phyloP scores from a whole-genome alignment of 148 eudicot genomes.

The Rhododendron griersonianum region DNA sequence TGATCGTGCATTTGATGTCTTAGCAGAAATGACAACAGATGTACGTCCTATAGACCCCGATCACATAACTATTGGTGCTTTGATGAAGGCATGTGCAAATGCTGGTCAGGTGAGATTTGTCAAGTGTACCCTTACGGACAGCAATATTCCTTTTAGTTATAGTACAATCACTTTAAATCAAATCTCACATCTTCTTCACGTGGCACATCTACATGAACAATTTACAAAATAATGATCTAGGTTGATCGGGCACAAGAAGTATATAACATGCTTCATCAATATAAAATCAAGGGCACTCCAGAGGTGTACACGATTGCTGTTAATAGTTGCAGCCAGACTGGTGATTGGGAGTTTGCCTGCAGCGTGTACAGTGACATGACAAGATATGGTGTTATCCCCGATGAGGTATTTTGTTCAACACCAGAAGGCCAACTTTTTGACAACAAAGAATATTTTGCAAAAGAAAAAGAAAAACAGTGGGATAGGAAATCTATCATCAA shows the following conservation, averaged over 20 bases:
- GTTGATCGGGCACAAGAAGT: conserved; percentile 75
- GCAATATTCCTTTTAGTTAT: conserved; percentile 2
- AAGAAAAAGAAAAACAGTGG: not conserved
- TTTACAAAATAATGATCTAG: conserved; percentile 28
- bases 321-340: conserved; percentile 74
- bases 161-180: not conserved
- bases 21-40: conserved; percentile 85
- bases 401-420: conserved; percentile 54
- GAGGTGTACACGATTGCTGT: conserved; percentile 96
- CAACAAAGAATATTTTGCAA: not conserved
- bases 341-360: conserved; percentile 97
- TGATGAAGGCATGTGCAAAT: conserved; percentile 84
- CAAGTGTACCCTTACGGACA: conserved; percentile 5
- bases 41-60: conserved; percentile 80
- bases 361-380: conserved; percentile 77
- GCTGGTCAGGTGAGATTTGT: conserved; percentile 71
- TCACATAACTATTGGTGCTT: conserved; percentile 90
- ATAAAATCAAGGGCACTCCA: conserved; percentile 78
- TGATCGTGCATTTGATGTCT: conserved; percentile 95
- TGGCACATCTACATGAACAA: not conserved
- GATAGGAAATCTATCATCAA: not conserved
- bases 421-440: not conserved
- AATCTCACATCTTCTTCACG: not conserved
- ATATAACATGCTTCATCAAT: conserved; percentile 66
- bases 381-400: conserved; percentile 73